phyloP scores from a whole-genome alignment of 805 yeast species.

The Pichia nanzhaoensis region DNA sequence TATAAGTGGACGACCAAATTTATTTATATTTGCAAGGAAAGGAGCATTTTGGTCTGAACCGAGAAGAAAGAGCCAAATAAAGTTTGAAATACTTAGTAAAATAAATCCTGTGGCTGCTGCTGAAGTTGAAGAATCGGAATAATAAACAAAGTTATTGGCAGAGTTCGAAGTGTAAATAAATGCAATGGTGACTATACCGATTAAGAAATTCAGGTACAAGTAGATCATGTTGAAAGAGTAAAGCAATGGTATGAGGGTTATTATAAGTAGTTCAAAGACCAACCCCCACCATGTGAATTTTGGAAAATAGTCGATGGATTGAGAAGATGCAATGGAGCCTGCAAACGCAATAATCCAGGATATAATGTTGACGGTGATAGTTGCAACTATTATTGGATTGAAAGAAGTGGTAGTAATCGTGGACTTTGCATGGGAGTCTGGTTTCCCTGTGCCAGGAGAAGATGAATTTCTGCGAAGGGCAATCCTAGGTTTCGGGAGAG shows the following conservation, averaged over 20 bases:
- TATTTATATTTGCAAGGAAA: constrained; percentile 75
- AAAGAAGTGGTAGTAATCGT: neutral
- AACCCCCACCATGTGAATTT: constrained; percentile 96
- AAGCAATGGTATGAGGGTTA: constrained; percentile 42
- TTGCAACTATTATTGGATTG: constrained; percentile 7
- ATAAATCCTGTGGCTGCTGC: constrained; percentile 94
- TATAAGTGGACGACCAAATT: constrained; percentile 50
- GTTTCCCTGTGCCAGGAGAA: too few relatives aligned
- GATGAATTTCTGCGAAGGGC: neutral
- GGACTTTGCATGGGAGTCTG: neutral
- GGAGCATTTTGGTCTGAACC: constrained; percentile 92
- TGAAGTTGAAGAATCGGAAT: constrained; percentile 53
- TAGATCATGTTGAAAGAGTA: constrained; percentile 60
- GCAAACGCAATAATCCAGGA: constrained; percentile 88
- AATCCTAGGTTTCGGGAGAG: neutral
- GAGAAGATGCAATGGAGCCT: constrained; percentile 64
- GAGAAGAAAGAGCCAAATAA: constrained; percentile 81
- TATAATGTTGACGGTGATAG: constrained; percentile 29
- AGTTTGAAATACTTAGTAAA: constrained; percentile 69
- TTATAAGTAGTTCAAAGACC: constrained; percentile 64
- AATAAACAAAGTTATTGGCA: constrained; percentile 72
- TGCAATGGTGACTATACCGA: constrained; percentile 59
- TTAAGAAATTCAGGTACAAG: constrained; percentile 54
- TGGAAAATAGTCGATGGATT: constrained; percentile 46
- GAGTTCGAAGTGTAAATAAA: constrained; percentile 81